Conservation (phyloP, 1,139 yeast genomes). For the Taphrina confusa region DNA sequence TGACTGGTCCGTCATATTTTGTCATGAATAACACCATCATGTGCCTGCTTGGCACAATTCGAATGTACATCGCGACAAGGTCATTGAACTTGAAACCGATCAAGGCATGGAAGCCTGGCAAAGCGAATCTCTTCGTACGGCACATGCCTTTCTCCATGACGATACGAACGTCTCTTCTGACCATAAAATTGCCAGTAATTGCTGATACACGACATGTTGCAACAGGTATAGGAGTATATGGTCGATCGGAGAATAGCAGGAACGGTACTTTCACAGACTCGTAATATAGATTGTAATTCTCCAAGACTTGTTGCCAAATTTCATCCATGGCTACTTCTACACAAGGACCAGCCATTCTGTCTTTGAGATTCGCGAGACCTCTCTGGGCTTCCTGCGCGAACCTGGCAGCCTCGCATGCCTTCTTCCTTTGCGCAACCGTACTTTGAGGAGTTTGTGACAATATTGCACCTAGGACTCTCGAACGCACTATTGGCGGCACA, state of each 20-base stretch:
- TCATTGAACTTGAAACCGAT: not conserved
- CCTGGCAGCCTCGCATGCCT: conserved; percentile 2
- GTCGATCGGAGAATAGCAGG: not conserved
- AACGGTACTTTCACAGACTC: not conserved
- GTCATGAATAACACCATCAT: conserved; percentile 1
- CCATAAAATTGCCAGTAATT: not conserved
- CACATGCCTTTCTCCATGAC: not conserved
- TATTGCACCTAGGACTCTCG: too few relatives aligned
- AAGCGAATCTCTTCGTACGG: not conserved
- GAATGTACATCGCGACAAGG: not conserved
- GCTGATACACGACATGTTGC: not conserved
- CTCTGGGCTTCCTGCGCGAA: not conserved
- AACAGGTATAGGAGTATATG: not conserved
- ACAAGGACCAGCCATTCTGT: not conserved
- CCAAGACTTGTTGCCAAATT: not conserved
- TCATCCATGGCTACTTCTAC: not conserved
- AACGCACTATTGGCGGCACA: not conserved
- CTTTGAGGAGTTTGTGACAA: too few relatives aligned
- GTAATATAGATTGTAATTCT: not conserved
- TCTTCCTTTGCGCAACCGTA: not conserved
- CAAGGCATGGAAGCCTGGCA: not conserved
- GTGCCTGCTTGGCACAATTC: not conserved
- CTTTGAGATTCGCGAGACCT: not conserved
- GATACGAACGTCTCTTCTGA: not conserved
- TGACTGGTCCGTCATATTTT: not conserved